Evolutionary conservation across 2,329 filamentous ascomycete species (phyloP), one percentile per base, ranked within the genome.

Genomic region (Furcasterigmium furcatum): DNA sequence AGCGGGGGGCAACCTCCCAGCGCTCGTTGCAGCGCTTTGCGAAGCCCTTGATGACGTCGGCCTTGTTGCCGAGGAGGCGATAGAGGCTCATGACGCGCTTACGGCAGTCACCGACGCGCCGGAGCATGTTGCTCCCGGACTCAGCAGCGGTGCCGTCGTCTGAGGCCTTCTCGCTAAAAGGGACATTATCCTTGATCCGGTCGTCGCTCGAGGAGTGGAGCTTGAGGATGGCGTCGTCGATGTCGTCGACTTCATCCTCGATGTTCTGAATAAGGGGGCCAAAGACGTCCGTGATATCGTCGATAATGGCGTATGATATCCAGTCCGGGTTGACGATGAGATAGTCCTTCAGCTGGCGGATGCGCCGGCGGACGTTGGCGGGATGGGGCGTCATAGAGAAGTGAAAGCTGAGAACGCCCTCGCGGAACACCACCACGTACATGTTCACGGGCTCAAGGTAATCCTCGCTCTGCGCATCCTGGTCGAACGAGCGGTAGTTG

Each of bases 31-130:
- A 99, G 13, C 94, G 80, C 71, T 99, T 99, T 5, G 94, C 94
- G 59, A 99, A 99, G 1, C 94, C 94, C 70, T 97, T 97, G 74
- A 99, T 97, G 47, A 99, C 94, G 65, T 99, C 94, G 41, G 94
- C 94, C 70, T 99, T 99, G 68, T 95, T 97, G 45, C 94, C 94
- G 16, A 99, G 73, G 38, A 99, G 74, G 42, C 94, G 82, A 63
- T 96, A 97, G 39, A 99, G 74, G 29, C 88, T 86, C 91, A 99
- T 99, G 53, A 99, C 94, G 63, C 92, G 92, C 75, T 97, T 97
- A 56, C 94, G 82, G 63, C 91, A 95, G 65, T 96, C 90, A 22
- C 94, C 94, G 0, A 97, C 91, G 13, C 90, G 84, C 34, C 91
- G 82, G 48, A 99, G 77, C 91, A 99, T 96, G 64, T 96, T 88